phyloP scores from a whole-genome alignment of 148 eudicot genomes.

The Rhododendron vialii region DNA sequence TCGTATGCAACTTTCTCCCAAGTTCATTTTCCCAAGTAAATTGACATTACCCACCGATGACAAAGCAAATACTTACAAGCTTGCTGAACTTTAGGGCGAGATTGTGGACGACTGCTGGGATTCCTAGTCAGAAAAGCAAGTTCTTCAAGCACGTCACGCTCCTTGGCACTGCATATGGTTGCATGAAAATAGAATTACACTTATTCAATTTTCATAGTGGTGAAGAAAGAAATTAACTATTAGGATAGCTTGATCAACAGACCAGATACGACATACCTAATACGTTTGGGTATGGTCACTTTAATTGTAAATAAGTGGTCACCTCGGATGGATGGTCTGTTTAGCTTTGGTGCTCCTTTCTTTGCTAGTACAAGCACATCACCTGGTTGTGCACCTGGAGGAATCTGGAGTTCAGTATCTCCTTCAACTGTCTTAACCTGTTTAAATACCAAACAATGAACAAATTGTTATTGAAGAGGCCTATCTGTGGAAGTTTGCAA shows the following conservation, averaged over 20 bases:
- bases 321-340: slow-evolving; percentile 90
- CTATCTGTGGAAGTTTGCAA: background rate
- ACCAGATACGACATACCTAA: slow-evolving; percentile 51
- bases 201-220: background rate
- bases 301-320: slow-evolving; percentile 81
- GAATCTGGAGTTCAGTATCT: slow-evolving; percentile 66
- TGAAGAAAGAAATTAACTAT: background rate
- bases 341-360: slow-evolving; percentile 90
- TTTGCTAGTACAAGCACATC: slow-evolving; percentile 91
- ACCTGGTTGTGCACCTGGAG: slow-evolving; percentile 96
- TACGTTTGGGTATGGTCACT: slow-evolving; percentile 83
- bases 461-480: background rate
- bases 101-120: slow-evolving; percentile 47
- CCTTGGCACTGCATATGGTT: slow-evolving; percentile 48
- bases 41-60: background rate
- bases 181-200: background rate
- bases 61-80: slow-evolving; percentile 38
- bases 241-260: slow-evolving; percentile 1
- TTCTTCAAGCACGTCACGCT: slow-evolving; percentile 86
- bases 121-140: slow-evolving; percentile 56
- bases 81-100: slow-evolving; percentile 61
- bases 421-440: slow-evolving; percentile 98
- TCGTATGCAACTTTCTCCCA: background rate
- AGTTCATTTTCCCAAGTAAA: background rate
- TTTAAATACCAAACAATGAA: slow-evolving; percentile 2